Evolutionary conservation across 306 rosid species (phyloP), one percentile per base, ranked within the genome.

Genomic region (Biancaea sappan): DNA sequence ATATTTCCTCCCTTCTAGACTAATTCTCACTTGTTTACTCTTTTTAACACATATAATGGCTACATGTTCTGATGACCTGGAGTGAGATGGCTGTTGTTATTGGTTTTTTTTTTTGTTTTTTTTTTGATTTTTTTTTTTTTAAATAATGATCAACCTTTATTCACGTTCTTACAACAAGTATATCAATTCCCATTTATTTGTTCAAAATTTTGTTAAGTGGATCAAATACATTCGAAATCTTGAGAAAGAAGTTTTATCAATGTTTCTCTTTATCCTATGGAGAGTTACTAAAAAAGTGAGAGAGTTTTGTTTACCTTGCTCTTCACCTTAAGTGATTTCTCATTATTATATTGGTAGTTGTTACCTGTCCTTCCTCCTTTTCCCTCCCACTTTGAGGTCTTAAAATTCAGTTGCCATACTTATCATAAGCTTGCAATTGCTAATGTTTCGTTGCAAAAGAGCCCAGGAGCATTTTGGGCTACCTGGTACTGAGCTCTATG

Each of bases 361-460:
- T 34, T 68, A 32, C 32, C 24, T 40, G 34, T 48, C 18, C 61
- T 19, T 26, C 26, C 59, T 61, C 24, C 35, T 29, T 41, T 22
- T n/a, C 38, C 31, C 28, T n/a, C 38, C 31, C 0, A 1, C 40
- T 4, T 40, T 4, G 10, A 40, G 16, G 16, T 40, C 32, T 37
- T 44, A 16, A 14, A 12, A 29, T 29, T 57, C 24, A 25, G 41
- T 52, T 61, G 21, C 74, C 28, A 67, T 16, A 69, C 34, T 66
- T 5, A 19, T 66, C 79, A 40, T 19, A 74, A 86, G 89, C 80
- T 86, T 48, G 89, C 83, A 65, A 87, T 88, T 73, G 87, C 86
- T 72, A 85, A 81, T 68, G 72, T 83, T 67, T 90, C 86, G 70
- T 88, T 88, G 73, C 1, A 77, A 75, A 86, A 77, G 90, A 80